A percentile compares a stretch with the other conserved stretches of the same genome.
phyloP scores from a whole-genome alignment of 257 asterid species.

The Plantago major region DNA sequence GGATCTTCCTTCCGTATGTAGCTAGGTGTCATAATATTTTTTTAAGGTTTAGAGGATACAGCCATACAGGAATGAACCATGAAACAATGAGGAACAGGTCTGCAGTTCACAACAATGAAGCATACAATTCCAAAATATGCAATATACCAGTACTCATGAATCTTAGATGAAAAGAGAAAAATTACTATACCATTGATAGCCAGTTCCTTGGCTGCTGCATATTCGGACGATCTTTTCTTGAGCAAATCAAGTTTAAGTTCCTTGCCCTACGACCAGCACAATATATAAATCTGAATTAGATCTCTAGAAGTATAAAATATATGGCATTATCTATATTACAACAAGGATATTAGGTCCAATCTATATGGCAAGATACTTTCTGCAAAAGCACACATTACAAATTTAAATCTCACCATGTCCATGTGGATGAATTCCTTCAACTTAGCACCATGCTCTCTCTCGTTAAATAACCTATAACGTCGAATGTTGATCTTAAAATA shows the following conservation, averaged over 20 bases:
- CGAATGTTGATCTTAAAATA: slow-evolving; percentile 21
- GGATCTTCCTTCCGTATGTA: too few species aligned
- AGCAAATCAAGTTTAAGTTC: slow-evolving; percentile 73
- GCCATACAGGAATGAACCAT: background rate
- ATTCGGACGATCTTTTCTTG: slow-evolving; percentile 61
- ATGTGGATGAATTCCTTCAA: slow-evolving; percentile 52
- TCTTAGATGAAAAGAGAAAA: background rate
- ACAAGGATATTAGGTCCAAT: background rate
- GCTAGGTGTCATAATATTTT: background rate
- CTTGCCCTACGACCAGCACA: slow-evolving; percentile 34
- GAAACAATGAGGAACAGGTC: too few species aligned
- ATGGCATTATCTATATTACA: background rate
- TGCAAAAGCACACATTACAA: background rate
- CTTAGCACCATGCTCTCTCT: slow-evolving; percentile 17
- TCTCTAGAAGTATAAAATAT: background rate
- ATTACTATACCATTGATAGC: slow-evolving; percentile 59
- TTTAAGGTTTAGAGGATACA: background rate
- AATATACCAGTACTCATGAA: too few species aligned
- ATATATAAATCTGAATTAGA: slow-evolving; percentile 6
- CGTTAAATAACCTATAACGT: slow-evolving; percentile 8
- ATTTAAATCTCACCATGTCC: slow-evolving; percentile 60
- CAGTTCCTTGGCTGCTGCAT: slow-evolving; percentile 74
- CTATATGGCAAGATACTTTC: too few species aligned
- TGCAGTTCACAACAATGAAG: too few species aligned
- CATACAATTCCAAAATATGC: too few species aligned